Evolutionary conservation across 495 filamentous ascomycete genomes (phyloP).

Genomic region (Lasiosphaeria ovina): DNA sequence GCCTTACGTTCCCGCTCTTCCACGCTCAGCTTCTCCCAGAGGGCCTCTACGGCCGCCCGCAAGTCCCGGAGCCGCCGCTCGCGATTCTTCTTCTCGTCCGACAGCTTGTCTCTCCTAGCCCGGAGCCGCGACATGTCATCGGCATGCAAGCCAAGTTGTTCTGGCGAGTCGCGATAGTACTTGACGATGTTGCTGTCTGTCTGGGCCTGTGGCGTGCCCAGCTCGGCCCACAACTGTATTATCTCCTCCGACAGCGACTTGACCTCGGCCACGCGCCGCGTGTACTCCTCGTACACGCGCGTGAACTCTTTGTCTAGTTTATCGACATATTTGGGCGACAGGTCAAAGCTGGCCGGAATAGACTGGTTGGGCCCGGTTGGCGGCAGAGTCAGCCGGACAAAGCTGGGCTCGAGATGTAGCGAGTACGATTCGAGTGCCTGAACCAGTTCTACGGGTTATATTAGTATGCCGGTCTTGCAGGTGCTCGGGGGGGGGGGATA

Average conservation of each 20-base stretch:
- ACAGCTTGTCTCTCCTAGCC: constrained; percentile 71
- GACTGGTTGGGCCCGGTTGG: constrained; percentile 72
- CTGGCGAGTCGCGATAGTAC: constrained; percentile 81
- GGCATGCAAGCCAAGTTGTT: constrained; percentile 88
- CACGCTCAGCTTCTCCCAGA: constrained; percentile 87
- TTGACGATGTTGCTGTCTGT: constrained; percentile 87
- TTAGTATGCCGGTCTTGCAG: constrained; percentile 15
- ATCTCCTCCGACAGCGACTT: constrained; percentile 74
- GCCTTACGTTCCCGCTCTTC: constrained; percentile 77
- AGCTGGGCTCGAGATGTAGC: constrained; percentile 83
- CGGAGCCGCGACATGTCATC: constrained; percentile 74
- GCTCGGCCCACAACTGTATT: constrained; percentile 91
- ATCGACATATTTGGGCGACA: constrained; percentile 84
- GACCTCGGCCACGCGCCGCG: constrained; percentile 72
- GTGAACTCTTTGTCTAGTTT: constrained; percentile 87
- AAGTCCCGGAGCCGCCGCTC: constrained; percentile 79
- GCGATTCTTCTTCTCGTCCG: constrained; percentile 92
- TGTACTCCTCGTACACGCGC: constrained; percentile 93
- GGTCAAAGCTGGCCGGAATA: constrained; percentile 78
- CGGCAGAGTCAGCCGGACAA: constrained; percentile 77
- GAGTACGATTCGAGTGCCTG: constrained; percentile 93
- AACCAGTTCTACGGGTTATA: constrained; percentile 66
- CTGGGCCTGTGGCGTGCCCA: constrained; percentile 88
- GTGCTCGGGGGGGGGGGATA: neutral
- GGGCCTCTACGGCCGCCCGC: constrained; percentile 65